These are phyloP conservation scores for Linum trigynum DNA, from an alignment of 345 rosid species.

Conservation along the genomic window DNA sequence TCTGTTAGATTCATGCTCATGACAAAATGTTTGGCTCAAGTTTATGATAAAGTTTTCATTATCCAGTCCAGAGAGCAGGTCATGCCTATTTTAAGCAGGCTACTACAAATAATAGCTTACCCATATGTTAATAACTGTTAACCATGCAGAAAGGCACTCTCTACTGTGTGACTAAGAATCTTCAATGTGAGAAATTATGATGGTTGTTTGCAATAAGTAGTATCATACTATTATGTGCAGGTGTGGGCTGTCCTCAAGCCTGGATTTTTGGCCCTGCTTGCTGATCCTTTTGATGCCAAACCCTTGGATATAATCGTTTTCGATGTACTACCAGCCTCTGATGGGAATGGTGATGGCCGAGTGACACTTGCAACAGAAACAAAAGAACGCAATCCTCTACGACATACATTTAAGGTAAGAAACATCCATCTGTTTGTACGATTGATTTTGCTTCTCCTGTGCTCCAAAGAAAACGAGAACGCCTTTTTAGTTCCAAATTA, in stretches of 20 bases:
- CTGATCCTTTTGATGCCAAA: slow-evolving; percentile 75
- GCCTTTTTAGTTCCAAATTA: too few species aligned
- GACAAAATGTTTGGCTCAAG: neutral
- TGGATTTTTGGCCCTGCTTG: slow-evolving; percentile 88
- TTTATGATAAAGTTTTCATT: too few species aligned
- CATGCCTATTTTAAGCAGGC: neutral
- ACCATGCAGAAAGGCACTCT: neutral
- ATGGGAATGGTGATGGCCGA: slow-evolving; percentile 70
- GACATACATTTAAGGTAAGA: slow-evolving; percentile 83
- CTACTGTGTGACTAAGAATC: neutral
- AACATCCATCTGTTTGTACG: neutral
- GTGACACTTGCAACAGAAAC: slow-evolving; percentile 72
- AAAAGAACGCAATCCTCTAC: slow-evolving; percentile 87
- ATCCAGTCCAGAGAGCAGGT: neutral
- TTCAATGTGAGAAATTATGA: neutral
- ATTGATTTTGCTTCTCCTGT: neutral
- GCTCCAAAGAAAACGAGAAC: neutral
- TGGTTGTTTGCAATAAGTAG: neutral
- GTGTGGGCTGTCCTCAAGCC: slow-evolving; percentile 98
- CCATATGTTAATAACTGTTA: slow-evolving; percentile 1
- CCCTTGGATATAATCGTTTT: slow-evolving; percentile 85
- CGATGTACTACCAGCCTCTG: slow-evolving; percentile 83
- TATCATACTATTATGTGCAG: slow-evolving; percentile 30
- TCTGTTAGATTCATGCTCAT: neutral
- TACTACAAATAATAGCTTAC: neutral